Evolutionary conservation across 1,284 basidiomycete genomes (phyloP).

Genomic region (Microbotryum lychnidis-dioicae): DNA sequence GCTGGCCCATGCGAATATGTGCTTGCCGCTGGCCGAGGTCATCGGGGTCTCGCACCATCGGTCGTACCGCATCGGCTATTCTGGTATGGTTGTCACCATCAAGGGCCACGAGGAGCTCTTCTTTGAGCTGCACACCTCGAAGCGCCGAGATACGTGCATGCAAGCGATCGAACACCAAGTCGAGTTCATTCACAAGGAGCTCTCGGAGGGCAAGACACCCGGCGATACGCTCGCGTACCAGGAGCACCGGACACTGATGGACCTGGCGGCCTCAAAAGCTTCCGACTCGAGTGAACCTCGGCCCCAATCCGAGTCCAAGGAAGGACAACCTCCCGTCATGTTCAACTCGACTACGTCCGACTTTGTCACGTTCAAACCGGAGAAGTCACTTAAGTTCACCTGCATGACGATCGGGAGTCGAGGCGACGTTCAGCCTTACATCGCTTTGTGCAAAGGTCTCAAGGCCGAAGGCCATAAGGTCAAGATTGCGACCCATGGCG

Average conservation of each 20-base stretch:
- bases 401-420: constrained; percentile 85
- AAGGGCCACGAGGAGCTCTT: constrained; percentile 95
- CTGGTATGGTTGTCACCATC: constrained; percentile 80
- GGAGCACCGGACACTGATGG: constrained; percentile 19
- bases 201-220: constrained; percentile 7
- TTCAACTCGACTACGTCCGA: constrained; percentile 87
- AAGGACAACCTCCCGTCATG: constrained; percentile 54
- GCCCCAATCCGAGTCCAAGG: constrained; percentile 25
- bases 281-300: constrained; percentile 8
- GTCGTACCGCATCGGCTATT: constrained; percentile 78
- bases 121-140: constrained; percentile 76
- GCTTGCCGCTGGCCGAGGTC: constrained; percentile 81
- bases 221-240: constrained; percentile 12
- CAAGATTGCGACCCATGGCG: constrained; percentile 83
- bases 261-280: constrained; percentile 15
- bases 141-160: constrained; percentile 68
- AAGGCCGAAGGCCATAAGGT: constrained; percentile 79
- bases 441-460: constrained; percentile 83
- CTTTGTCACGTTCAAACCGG: constrained; percentile 87
- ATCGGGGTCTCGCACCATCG: constrained; percentile 73
- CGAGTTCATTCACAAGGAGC: constrained; percentile 56
- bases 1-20: constrained; percentile 58
- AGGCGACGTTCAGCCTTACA: constrained; percentile 51
- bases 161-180: constrained; percentile 67
- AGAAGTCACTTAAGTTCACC: constrained; percentile 71